phyloP scores from a whole-genome alignment of 2,329 filamentous ascomycete genomes.

The Neocatenulostroma microsporum region DNA sequence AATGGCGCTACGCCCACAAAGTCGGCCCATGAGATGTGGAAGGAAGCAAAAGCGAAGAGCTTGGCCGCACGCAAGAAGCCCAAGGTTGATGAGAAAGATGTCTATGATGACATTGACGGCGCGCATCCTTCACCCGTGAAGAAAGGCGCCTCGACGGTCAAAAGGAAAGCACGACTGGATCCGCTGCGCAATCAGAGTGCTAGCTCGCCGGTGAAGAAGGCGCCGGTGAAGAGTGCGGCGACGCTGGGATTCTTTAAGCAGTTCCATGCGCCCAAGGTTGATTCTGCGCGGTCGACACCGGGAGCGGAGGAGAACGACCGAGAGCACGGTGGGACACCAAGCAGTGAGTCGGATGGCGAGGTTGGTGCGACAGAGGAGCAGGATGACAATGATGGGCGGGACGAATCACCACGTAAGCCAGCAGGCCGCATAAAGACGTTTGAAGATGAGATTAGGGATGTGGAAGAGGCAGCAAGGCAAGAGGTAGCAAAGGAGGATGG shows the following conservation, averaged over 20 bases:
- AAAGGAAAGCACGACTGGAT: conserved; percentile 13
- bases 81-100: conserved; percentile 24
- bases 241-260: conserved; percentile 25
- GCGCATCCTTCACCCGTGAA: conserved; percentile 22
- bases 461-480: conserved; percentile 20
- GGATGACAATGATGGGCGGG: conserved; percentile 1
- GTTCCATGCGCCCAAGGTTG: conserved; percentile 10
- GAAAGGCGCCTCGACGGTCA: conserved; percentile 7
- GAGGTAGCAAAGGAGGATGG: conserved; percentile 15
- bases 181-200: conserved; percentile 15
- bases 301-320: too few relatives aligned
- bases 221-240: conserved; percentile 5
- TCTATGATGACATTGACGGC: conserved; percentile 40
- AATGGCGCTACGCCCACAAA: not conserved
- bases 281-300: not conserved
- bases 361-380: conserved; percentile 1
- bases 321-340: too few relatives aligned
- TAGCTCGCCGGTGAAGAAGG: conserved; percentile 5
- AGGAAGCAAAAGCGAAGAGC: conserved; percentile 14
- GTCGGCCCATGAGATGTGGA: conserved; percentile 12
- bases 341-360: too few relatives aligned
- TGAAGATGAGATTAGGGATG: conserved; percentile 27
- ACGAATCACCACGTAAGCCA: too few relatives aligned
- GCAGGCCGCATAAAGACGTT: conserved; percentile 24
- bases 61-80: conserved; percentile 9